A percentile compares a stretch with the other conserved stretches of the same genome.
Conservation (phyloP, 345 rosid species). For the Moringa oleifera region DNA sequence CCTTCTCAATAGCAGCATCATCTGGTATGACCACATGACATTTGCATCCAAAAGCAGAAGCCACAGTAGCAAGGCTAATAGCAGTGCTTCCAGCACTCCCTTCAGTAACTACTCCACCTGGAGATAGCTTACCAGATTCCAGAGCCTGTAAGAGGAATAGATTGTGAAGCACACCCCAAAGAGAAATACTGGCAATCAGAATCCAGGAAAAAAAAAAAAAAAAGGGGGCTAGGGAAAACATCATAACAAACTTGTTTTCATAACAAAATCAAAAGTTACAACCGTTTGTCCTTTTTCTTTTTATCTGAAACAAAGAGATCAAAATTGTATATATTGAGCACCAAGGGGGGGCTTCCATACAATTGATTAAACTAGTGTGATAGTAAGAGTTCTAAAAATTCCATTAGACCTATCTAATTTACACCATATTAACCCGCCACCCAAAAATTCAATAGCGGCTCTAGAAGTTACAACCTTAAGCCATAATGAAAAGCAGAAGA, state of each 20-base stretch:
- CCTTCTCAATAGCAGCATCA: constrained; percentile 95
- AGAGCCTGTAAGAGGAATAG: constrained; percentile 50
- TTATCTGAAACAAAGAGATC: too few relatives aligned
- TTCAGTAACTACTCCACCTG: constrained; percentile 79
- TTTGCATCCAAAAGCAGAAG: constrained; percentile 86
- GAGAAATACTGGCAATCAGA: constrained; percentile 2
- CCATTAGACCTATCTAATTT: too few relatives aligned
- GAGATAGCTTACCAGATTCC: constrained; percentile 58
- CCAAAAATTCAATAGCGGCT: too few relatives aligned
- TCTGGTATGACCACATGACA: constrained; percentile 97
- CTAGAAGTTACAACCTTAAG: too few relatives aligned
- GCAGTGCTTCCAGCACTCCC: constrained; percentile 99
- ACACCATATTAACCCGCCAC: too few relatives aligned
- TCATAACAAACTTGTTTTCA: too few relatives aligned
- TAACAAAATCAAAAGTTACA: not conserved
- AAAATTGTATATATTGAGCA: too few relatives aligned
- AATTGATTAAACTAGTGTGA: too few relatives aligned
- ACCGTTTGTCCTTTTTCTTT: not conserved
- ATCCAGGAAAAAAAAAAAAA: not conserved
- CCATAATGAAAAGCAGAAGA: too few relatives aligned
- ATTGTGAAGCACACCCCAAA: not conserved
- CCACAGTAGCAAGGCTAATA: constrained; percentile 89
- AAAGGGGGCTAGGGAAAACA: not conserved
- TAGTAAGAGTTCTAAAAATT: too few relatives aligned
- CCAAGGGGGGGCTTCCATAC: too few relatives aligned